Conservation (phyloP, 192 early-diverging fungal species). For the Geranomyces variabilis region DNA sequence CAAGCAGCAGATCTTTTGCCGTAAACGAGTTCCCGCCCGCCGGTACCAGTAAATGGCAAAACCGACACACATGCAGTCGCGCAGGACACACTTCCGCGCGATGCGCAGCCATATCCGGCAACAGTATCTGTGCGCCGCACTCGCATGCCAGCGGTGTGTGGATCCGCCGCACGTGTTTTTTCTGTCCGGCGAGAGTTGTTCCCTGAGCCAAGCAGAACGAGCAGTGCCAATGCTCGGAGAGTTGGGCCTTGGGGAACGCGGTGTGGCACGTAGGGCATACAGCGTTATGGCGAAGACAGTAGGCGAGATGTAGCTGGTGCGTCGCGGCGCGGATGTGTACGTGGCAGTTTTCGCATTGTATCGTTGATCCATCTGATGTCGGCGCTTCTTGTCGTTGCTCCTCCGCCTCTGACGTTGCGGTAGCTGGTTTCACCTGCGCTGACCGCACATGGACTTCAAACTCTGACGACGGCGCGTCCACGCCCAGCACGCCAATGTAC, state of each 20-base stretch:
- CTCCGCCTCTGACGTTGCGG: background rate
- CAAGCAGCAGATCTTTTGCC: slow-evolving; percentile 67
- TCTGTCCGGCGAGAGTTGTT: slow-evolving; percentile 37
- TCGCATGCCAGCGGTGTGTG: slow-evolving; percentile 65
- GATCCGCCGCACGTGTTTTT: slow-evolving; percentile 69
- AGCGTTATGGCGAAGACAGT: slow-evolving; percentile 81
- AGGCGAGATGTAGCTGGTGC: slow-evolving; percentile 70
- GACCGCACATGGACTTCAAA: slow-evolving; percentile 11
- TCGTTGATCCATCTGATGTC: background rate
- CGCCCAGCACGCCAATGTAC: slow-evolving; percentile 30
- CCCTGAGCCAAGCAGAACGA: slow-evolving; percentile 60
- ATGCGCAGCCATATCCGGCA: slow-evolving; percentile 67
- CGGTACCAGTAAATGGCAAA: slow-evolving; percentile 72
- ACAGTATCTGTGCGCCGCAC: slow-evolving; percentile 52
- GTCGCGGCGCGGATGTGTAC: slow-evolving; percentile 65
- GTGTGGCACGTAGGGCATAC: slow-evolving; percentile 65
- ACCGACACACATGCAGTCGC: slow-evolving; percentile 78
- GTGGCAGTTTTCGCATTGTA: slow-evolving; percentile 74
- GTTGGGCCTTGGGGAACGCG: slow-evolving; percentile 70
- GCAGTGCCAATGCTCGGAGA: slow-evolving; percentile 85
- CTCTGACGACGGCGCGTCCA: background rate
- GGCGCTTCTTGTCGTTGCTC: background rate
- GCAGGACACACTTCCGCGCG: slow-evolving; percentile 69
- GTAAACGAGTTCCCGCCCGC: slow-evolving; percentile 61
- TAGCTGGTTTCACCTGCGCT: background rate